Evolutionary conservation across 495 filamentous ascomycete species (phyloP), one percentile per base, ranked within the genome.

Genomic region (Astrothelium macrocarpum): DNA sequence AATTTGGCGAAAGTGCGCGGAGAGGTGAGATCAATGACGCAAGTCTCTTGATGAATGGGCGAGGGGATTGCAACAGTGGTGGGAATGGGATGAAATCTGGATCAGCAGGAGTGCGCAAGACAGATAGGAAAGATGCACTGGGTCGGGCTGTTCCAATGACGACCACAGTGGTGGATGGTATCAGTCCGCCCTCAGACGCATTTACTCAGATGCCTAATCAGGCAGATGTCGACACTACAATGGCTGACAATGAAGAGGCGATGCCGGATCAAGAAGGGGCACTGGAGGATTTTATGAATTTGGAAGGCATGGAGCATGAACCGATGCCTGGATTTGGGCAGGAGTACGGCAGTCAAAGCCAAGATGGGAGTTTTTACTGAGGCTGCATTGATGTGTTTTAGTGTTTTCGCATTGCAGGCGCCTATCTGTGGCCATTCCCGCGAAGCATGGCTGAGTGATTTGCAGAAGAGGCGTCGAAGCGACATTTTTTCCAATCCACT

Each of bases 31-130:
- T 79, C 20, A 64, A 58, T 9, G 79, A 82, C 59, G 73, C 72
- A 10, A 74, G 78, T n/a, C 56, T 72, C 1, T 79, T 73, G 73
- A 81, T 83, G 77, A 83, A 83, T 64, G 70, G 71, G 3, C 66
- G 81, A 20, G 77, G 76, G 0, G 78, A 81, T 64, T 72, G 72
- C 18, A 60, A 67, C 59, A 67, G 58, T 2, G 62, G 64, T 5
- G 16, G 60, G 1, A 23, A 53, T 20, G 29, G 59, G 16, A 61
- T 62, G 16, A 36, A 34, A 14, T 1, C 59, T 5, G 65, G 64
- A 12, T 67, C 65, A 34, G 34, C 62, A 1, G 77, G 74, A 11
- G 64, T 65, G 25, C 62, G 71, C 49, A 72, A 67, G 63, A 67
- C 64, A 14, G 72, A 76, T 12, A 70, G 81, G 2, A 61, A 70